Percentiles rank a stretch among this genome's conserved stretches.
Conservation (phyloP, 805 yeast genomes). For the Sugiyamaella lignohabitans region DNA sequence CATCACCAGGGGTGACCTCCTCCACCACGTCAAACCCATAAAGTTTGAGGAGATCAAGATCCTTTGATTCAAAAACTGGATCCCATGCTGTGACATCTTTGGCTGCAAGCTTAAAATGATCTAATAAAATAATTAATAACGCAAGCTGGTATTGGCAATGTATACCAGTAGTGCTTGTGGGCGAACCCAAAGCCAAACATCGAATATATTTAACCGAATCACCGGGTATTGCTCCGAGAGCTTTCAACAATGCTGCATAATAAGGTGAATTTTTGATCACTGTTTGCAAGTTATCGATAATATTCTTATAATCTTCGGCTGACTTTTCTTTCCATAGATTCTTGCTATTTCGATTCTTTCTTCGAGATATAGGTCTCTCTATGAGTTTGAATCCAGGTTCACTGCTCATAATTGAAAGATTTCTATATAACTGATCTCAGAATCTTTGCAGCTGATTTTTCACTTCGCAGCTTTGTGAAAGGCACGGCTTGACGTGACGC, state of each 20-base stretch:
- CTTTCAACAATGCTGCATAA: conserved; percentile 6
- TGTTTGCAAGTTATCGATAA: conserved; percentile 7
- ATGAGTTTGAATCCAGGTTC: neutral
- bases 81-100: conserved; percentile 48
- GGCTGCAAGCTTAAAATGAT: conserved; percentile 20
- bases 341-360: conserved; percentile 9
- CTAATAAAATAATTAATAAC: conserved; percentile 39
- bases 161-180: conserved; percentile 38
- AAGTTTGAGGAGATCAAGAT: conserved; percentile 32
- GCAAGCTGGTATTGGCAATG: conserved; percentile 66
- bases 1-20: conserved; percentile 17
- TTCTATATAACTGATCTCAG: no score
- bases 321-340: conserved; percentile 18
- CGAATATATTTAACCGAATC: conserved; percentile 34
- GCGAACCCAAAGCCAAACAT: conserved; percentile 69
- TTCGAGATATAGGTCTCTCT: neutral
- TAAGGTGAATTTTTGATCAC: conserved; percentile 13
- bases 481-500: no score
- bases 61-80: conserved; percentile 52
- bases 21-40: conserved; percentile 28
- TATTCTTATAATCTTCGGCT: conserved; percentile 14
- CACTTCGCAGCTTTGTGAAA: no score
- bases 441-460: no score
- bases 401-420: no score
- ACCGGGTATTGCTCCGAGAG: conserved; percentile 4